Percentiles rank a stretch among this genome's conserved stretches.
phyloP scores from a whole-genome alignment of 1,139 yeast species.

The Hyphopichia fennica region DNA sequence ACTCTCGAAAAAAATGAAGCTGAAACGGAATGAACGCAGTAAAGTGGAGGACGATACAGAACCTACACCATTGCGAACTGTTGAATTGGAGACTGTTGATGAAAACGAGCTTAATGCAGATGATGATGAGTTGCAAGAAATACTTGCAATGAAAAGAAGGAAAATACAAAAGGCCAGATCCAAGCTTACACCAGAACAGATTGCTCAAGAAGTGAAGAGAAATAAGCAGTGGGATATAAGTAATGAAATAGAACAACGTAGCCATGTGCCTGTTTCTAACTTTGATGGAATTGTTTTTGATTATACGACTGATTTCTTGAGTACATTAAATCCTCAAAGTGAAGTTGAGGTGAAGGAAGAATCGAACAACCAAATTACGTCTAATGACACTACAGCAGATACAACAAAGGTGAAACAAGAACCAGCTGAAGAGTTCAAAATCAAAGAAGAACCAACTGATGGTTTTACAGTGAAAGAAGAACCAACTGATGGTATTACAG shows the following conservation, averaged over 20 bases:
- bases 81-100: conserved; percentile 21
- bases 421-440: neutral
- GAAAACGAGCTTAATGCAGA: conserved; percentile 41
- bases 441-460: neutral
- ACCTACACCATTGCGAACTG: conserved; percentile 23
- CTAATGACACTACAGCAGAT: neutral
- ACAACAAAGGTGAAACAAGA: neutral
- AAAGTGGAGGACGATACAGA: conserved; percentile 21
- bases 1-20: conserved; percentile 29
- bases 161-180: conserved; percentile 31
- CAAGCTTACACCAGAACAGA: conserved; percentile 42
- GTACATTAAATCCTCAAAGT: conserved; percentile 19
- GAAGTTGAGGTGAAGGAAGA: neutral
- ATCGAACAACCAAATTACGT: neutral
- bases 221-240: conserved; percentile 30
- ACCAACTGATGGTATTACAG: neutral
- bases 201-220: conserved; percentile 46
- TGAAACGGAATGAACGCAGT: conserved; percentile 4
- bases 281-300: conserved; percentile 45
- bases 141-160: conserved; percentile 41
- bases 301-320: conserved; percentile 61
- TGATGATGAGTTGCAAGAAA: conserved; percentile 43
- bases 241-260: conserved; percentile 18
- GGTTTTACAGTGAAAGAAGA: neutral
- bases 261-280: neutral